These are phyloP conservation scores for Aspergillus biplanus DNA, from an alignment of 495 filamentous ascomycete species.

Conservation along the genomic window DNA sequence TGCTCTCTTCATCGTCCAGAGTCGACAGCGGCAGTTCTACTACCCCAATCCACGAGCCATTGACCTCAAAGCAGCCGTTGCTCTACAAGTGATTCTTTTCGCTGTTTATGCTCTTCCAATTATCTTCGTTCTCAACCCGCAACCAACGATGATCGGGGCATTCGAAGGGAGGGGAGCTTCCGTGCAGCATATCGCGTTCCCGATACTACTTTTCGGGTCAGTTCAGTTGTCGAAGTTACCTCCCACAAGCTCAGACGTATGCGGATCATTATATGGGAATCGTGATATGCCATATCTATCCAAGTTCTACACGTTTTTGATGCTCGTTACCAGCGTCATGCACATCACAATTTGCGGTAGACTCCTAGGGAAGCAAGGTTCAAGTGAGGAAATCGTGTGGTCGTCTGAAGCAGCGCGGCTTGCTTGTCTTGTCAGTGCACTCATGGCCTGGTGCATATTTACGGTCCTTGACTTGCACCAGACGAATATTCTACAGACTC, in stretches of 20 bases:
- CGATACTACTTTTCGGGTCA: not conserved
- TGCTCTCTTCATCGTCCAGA: slow-evolving; percentile 7
- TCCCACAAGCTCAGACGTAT: not conserved
- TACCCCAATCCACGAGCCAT: slow-evolving; percentile 18
- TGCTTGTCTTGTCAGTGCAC: not conserved
- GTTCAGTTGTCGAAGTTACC: not conserved
- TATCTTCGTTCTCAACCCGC: not conserved
- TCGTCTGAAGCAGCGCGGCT: not conserved
- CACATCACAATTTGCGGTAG: not conserved
- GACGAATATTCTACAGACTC: not conserved
- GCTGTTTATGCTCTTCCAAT: not conserved
- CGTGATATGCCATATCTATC: not conserved
- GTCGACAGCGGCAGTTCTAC: slow-evolving; percentile 12
- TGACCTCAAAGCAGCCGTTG: not conserved
- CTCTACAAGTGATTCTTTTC: not conserved
- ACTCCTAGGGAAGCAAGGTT: too few relatives aligned
- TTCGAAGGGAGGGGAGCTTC: not conserved
- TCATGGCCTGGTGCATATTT: not conserved
- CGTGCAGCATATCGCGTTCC: not conserved
- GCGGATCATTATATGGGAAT: not conserved
- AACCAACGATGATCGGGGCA: not conserved
- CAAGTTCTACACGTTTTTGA: not conserved
- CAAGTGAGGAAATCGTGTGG: not conserved
- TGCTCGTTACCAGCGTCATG: not conserved
- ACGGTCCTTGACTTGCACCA: not conserved